Base-by-base conservation (phyloP, 2,329 filamentous ascomycete genomes). In the Aspergillus candidus region DNA sequence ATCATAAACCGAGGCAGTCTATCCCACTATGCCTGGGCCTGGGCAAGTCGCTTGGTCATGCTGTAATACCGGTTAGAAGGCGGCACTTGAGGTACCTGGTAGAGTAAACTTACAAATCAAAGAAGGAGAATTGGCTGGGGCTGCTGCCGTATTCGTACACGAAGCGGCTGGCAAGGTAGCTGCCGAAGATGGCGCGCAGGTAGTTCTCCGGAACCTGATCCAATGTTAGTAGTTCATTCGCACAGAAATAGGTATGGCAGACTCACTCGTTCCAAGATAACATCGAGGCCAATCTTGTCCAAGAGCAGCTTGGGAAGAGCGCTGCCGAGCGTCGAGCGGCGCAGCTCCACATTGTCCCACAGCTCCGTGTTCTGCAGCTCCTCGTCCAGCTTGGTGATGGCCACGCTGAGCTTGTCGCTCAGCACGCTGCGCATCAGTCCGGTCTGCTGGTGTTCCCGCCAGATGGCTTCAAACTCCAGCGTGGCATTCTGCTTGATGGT, bases 391-490 rank as follows among this genome's bases (percentile, higher is more conserved):
- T 86, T 86, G n/a, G 91, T 97, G 63, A 98, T 98, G 30, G 93
- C 91, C 39, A 87, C 73, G 44, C 88, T 94, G 43, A 98, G 80
- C 56, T 84, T 87, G 67, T 98, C 93, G 38, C 88, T 94, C 44
- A 98, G 77, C n/a, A 90, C 80, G 49, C 88, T 94, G 50, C 90
- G 82, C 15, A 88, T 72, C 43, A 83, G 75, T 41, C 88, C 86
- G 2, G 87, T 95, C 63, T 83, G 71, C 69, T 93, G 82, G 62
- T 94, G 82, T 69, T 98, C 93, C 53, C 88, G 82, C 93, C 93
- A 98, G 71, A 98, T 94, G 35, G 93, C 93, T 72, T 98, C 93
- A 56, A 98, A 98, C 69, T 98, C 93, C 31, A 98, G 81, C 12
- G 81, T 76, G 2, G 93, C 93, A 56, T 98, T 98, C 57, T 89